A percentile compares a stretch with the other conserved stretches of the same genome.
phyloP scores from a whole-genome alignment of 148 eudicot species.

The Rhododendron ferrugineum region DNA sequence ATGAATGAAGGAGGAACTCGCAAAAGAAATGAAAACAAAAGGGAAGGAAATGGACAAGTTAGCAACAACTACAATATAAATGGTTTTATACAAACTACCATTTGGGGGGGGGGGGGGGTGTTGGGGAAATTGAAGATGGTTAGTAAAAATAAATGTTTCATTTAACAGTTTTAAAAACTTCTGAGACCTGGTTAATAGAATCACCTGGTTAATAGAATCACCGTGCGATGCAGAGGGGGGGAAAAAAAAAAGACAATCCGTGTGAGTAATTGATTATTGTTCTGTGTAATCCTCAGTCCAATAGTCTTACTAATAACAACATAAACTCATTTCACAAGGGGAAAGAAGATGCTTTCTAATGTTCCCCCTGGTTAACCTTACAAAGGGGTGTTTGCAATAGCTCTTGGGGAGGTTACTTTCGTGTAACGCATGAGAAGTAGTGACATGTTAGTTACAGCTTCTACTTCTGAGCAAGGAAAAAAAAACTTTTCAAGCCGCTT shows the following conservation, averaged over 20 bases:
- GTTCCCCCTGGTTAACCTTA: not conserved
- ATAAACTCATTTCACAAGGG: not conserved
- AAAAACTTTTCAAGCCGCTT: not conserved
- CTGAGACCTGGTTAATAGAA: not conserved
- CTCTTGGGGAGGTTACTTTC: not conserved
- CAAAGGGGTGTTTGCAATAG: not conserved
- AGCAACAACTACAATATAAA: not conserved
- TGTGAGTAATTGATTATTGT: not conserved
- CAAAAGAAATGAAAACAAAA: not conserved
- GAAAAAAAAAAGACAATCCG: not conserved
- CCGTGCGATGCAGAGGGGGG: not conserved
- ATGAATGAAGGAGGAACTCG: not conserved
- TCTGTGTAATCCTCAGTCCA: not conserved
- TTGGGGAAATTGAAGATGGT: not conserved
- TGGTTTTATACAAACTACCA: not conserved
- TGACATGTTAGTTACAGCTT: not conserved
- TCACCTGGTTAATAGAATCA: not conserved
- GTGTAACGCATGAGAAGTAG: not conserved
- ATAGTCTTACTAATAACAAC: not conserved
- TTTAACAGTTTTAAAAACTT: not conserved
- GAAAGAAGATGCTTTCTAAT: not conserved
- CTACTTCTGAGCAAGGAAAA: not conserved
- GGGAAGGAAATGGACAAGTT: not conserved
- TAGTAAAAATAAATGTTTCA: not conserved
- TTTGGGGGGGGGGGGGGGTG: not conserved